Base-by-base conservation (phyloP, 768 basidiomycete species). In the Pisolithus orientalis region DNA sequence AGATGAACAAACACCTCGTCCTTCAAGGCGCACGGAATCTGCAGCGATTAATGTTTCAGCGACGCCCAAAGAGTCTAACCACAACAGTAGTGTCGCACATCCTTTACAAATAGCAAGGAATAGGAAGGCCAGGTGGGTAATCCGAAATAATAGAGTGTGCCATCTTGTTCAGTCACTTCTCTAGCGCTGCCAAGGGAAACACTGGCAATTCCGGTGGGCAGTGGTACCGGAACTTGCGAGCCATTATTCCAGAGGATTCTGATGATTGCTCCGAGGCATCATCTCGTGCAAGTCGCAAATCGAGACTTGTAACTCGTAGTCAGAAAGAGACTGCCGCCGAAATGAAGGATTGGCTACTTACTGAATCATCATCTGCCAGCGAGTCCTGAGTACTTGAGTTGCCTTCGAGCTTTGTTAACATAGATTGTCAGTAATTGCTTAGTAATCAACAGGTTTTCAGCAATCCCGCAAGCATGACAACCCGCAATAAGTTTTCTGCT, bases 1-100 rank as follows among this genome's bases (percentile, higher is more conserved):
- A 9, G 62, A 62, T 10, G 59, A 67, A 21, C 56, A 39, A 24
- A 67, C 67, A 2, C 67, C 65, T 44, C 59, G 65, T 32, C 67
- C 65, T 5, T 6, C 31, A 24, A 49, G 51, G 42, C 49, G 21
- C 49, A 55, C 39, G 9, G 47, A 9, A 32, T 46, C 29, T 4
- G n/a, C n/a, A 27, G 28, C 43, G 9, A 16, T 6, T 21, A 37
- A 21, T 4, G 17, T 7, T 4, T 31, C 38, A n/a, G 14, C 44
- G 6, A 54, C 28, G 28, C 8, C 24, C 3, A n/a, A 11, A 1
- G 27, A 43, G 17, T 17, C 29, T 32, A n/a, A 39, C 34, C 3
- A 32, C 7, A 5, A 45, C 13, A 44, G 44, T 21, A 29, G 17
- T 44, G 38, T 39, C 3, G 16, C 21, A 8, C 50, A 50, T 2